phyloP scores from a whole-genome alignment of 306 rosid genomes.

The Hippophae rhamnoides region DNA sequence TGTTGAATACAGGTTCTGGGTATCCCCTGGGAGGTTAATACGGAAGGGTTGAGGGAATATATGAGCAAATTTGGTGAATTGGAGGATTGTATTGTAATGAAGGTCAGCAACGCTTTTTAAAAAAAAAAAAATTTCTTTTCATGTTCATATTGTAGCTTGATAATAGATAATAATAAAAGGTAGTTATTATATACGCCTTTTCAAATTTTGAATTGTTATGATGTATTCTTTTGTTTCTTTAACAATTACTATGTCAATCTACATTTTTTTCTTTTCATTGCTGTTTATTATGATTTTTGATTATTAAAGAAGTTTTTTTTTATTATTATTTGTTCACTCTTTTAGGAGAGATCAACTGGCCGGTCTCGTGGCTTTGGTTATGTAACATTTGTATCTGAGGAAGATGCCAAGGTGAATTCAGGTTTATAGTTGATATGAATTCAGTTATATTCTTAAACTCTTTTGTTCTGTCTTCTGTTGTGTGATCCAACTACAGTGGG shows the following conservation, averaged over 20 bases:
- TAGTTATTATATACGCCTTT: no score
- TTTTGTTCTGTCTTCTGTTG: not conserved
- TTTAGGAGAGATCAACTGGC: slow-evolving; percentile 83
- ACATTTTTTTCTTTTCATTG: not conserved
- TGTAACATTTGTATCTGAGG: slow-evolving; percentile 76
- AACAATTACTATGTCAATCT: not conserved
- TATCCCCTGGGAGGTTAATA: slow-evolving; percentile 77
- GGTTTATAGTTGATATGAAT: not conserved
- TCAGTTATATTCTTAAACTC: not conserved
- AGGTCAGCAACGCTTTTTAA: slow-evolving; percentile 34
- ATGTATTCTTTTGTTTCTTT: not conserved
- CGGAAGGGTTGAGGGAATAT: slow-evolving; percentile 70
- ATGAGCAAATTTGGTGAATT: slow-evolving; percentile 77
- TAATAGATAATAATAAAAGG: no score
- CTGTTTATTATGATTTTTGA: not conserved
- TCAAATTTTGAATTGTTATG: no score
- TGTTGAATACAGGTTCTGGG: slow-evolving; percentile 48
- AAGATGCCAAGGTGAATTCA: slow-evolving; percentile 75
- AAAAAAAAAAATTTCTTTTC: not conserved
- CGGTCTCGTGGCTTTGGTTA: slow-evolving; percentile 98
- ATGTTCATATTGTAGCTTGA: not conserved
- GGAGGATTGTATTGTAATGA: slow-evolving; percentile 88
- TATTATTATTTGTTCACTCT: not conserved
- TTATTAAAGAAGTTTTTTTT: no score
- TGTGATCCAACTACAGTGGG: not conserved